Evolutionary conservation across 2,329 filamentous ascomycete genomes (phyloP), one percentile per base, ranked within the genome.

Genomic region (Colletotrichum sp.): DNA sequence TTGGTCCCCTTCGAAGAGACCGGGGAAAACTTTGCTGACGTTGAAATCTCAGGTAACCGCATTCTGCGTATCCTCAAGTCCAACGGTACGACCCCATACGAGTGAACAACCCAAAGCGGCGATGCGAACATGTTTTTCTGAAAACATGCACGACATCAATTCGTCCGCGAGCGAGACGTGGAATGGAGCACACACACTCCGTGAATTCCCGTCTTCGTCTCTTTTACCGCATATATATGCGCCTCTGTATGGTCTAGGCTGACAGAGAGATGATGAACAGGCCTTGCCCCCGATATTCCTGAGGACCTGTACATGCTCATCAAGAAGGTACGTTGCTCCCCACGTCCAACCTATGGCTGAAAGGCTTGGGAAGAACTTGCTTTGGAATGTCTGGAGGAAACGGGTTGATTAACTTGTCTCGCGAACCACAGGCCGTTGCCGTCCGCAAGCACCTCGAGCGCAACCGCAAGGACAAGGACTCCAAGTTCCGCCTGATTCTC

Each of bases 261-360:
- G 95, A 97, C 95, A 93, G 94, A 96, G 96, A 92, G 96, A 97
- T 93, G 86, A 90, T 86, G 69, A 75, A 85, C 90, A 99, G 97
- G 97, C 91, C 96, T 99, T 87, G 96, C 97, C 83, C 97, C 97
- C 87, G 96, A 98, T 88, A 94, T 99, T 84, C 97, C 97, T 86
- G 97, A 99, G 93, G 97, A 99, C 90, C 94, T 98, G 82, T 99
- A 98, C 94, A 98, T 98, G 95, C 92, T 98, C 88, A 98, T 98
- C 95, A 98, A 98, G 95, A 99, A 99, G 96, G 96, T 97, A 69
- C 18, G 72, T 73, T 34, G 55, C 61, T 43, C n/a, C 21, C 21
- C 32, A 24, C 13, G 2, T 43, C 32, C 7, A 9, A 52, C 43
- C 43, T 7, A 13, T 2, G 10, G n/a, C 12, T 14, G 12, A 12